Conservation (phyloP, 2,329 filamentous ascomycete species). For the Xylariaceae sp. region DNA sequence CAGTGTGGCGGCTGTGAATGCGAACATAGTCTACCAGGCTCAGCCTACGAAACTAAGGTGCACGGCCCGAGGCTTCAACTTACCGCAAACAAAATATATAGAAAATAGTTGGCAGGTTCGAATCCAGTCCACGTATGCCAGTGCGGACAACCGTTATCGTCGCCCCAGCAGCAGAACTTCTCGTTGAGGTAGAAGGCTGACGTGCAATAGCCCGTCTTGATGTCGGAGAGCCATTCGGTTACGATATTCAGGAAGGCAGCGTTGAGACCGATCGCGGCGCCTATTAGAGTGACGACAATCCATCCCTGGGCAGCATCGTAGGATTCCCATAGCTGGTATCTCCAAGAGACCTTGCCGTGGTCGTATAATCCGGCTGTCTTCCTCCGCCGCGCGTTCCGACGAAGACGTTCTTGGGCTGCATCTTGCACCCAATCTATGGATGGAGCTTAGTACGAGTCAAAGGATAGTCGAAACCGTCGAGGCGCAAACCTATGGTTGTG, state of each 20-base stretch:
- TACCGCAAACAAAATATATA: conserved; percentile 88
- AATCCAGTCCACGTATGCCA: conserved; percentile 91
- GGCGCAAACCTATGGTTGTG: conserved; percentile 78
- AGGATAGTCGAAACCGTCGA: conserved; percentile 19
- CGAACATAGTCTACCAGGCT: conserved; percentile 70
- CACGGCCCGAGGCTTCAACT: conserved; percentile 32
- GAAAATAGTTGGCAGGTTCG: conserved; percentile 78
- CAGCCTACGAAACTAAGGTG: conserved; percentile 16
- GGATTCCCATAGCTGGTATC: conserved; percentile 79
- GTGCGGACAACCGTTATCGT: conserved; percentile 84
- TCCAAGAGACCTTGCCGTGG: conserved; percentile 74
- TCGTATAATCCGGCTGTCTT: conserved; percentile 76
- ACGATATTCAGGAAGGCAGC: conserved; percentile 93
- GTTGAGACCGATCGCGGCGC: conserved; percentile 90
- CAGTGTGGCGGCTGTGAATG: conserved; percentile 79
- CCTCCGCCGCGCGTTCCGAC: conserved; percentile 77
- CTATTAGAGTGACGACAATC: conserved; percentile 95
- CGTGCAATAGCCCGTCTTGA: conserved; percentile 94
- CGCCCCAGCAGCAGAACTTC: conserved; percentile 97
- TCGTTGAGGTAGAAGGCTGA: conserved; percentile 98
- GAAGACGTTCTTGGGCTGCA: conserved; percentile 85
- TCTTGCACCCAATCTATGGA: conserved; percentile 94
- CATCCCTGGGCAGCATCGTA: conserved; percentile 98
- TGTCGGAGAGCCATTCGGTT: conserved; percentile 95
- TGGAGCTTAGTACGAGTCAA: conserved; percentile 43